Base-by-base conservation (phyloP, 2,329 filamentous ascomycete species). In the Aspergillus aculeatinus region DNA sequence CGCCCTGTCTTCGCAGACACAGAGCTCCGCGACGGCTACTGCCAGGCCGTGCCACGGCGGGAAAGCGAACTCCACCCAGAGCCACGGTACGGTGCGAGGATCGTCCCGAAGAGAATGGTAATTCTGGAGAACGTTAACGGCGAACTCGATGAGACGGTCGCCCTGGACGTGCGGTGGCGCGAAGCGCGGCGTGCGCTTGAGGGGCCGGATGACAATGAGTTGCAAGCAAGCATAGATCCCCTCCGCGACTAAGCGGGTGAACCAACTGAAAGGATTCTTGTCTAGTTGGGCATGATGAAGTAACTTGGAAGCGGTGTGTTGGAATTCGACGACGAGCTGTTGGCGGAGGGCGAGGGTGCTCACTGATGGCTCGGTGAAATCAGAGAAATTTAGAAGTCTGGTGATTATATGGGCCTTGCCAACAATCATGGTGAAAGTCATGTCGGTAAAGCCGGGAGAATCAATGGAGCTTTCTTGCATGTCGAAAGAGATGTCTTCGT, bases 31-130 rank as follows among this genome's bases (percentile, higher is more conserved):
- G 21, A 74, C 60, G 19, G 71, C 72, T 11, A 74, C 70, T 4
- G 70, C 70, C 4, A 74, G 64, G 2, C 64, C 68, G 47, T 74
- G 72, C 72, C 72, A 74, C 0, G 71, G 72, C 23, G 71, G 67
- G 64, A 71, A 74, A 23, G 72, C 52, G 4, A 62, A 63, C 2
- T 63, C 65, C 27, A 69, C 66, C 72, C 72, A 74, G n/a, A 54
- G 60, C 69, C 69, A 74, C 4, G 62, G 54, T 7, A 51, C 23
- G 16, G 60, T 61, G 4, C 62, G 62, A 7, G 67, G 68, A 48
- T 74, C 65, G 23, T 39, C 59, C 44, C 63, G 62, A n/a, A 64
- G 52, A 31, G 67, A 59, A 7, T 68, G 61, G 2, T 64, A 47
- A n/a, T 55, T 63, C 16, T 64, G 55, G 7, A 74, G 62, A 16